Base-by-base conservation (phyloP, 495 filamentous ascomycete species). In the Xylaria intraflava region DNA sequence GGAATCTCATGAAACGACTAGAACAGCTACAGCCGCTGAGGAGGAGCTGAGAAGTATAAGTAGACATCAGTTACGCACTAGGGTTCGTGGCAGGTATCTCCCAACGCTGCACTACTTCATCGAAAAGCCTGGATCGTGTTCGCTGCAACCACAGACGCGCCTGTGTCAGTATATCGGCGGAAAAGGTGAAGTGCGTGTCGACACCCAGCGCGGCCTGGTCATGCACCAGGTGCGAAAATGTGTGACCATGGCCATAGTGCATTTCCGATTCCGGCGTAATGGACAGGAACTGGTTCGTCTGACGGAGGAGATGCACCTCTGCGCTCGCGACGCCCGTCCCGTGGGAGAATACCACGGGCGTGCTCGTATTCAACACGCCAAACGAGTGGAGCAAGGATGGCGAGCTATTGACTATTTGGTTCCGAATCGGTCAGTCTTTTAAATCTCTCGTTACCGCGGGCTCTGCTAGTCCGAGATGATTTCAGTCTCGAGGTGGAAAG, bases 231-330 rank as follows among this genome's bases (percentile, higher is more conserved):
- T 73, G 67, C 29, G 55, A 61, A 41, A 35, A 55, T 14, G 67
- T 56, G 49, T 76, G 62, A 6, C 47, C 56, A 44, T 75, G 72
- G 11, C 73, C 74, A 58, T 69, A 74, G 55, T 73, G 70, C 58
- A 72, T 63, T 55, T 76, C 74, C 12, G 66, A 70, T 39, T 78
- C 73, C 0, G 73, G 63, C 11, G 74, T 76, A 51, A 74, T 76
- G 52, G 70, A 69, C 31, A 75, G 51, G 63, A 68, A 65, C 44
- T 72, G 65, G 59, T 75, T 73, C 1, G 59, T 61, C 0, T 33
- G 6, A 20, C 69, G 67, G 4, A 77, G 64, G 0, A 74, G 60
- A 29, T 45, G 11, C 6, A 46, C 50, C 12, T 49, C 23, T n/a
- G 23, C 30, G 0, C 56, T 19, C 6, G 65, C 68, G 16, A 75